Evolutionary conservation across 495 filamentous ascomycete species (phyloP).

Genomic region (Staphylotrichum tortipilum): DNA sequence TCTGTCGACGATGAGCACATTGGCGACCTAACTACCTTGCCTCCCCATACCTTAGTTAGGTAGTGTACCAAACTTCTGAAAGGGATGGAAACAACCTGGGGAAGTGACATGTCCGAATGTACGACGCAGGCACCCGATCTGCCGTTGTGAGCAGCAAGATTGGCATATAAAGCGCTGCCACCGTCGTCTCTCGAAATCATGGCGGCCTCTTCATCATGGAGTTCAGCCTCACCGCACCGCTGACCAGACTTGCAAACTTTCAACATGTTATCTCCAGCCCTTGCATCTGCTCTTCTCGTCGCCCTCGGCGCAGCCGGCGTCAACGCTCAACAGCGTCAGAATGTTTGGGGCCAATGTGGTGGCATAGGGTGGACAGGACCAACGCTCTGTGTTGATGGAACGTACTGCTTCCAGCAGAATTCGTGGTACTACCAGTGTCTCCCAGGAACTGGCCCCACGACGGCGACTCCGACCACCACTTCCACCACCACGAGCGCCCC

Average conservation of each 20-base stretch:
- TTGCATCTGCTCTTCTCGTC: constrained; percentile 16
- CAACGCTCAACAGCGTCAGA: constrained; percentile 12
- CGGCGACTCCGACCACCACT: constrained; percentile 5
- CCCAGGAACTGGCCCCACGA: constrained; percentile 14
- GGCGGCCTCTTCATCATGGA: neutral
- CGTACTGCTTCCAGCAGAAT: constrained; percentile 33
- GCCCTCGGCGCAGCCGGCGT: constrained; percentile 13
- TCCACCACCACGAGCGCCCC: neutral
- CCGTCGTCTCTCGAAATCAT: neutral
- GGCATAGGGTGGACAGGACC: constrained; percentile 35
- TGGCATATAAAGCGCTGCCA: too few species aligned
- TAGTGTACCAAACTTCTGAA: too few species aligned
- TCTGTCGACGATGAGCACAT: too few species aligned
- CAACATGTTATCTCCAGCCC: constrained; percentile 13
- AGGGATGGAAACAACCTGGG: too few species aligned
- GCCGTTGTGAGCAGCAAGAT: too few species aligned
- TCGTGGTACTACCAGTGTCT: constrained; percentile 36
- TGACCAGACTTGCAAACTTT: neutral
- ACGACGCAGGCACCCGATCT: too few species aligned
- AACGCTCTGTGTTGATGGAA: constrained; percentile 30
- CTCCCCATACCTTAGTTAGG: too few species aligned
- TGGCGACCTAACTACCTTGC: too few species aligned
- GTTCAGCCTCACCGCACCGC: too few species aligned
- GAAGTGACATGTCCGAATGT: too few species aligned
- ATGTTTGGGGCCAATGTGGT: constrained; percentile 37